Evolutionary conservation across 345 rosid genomes (phyloP), one percentile per base, ranked within the genome.

Genomic region (Barbarea vulgaris): DNA sequence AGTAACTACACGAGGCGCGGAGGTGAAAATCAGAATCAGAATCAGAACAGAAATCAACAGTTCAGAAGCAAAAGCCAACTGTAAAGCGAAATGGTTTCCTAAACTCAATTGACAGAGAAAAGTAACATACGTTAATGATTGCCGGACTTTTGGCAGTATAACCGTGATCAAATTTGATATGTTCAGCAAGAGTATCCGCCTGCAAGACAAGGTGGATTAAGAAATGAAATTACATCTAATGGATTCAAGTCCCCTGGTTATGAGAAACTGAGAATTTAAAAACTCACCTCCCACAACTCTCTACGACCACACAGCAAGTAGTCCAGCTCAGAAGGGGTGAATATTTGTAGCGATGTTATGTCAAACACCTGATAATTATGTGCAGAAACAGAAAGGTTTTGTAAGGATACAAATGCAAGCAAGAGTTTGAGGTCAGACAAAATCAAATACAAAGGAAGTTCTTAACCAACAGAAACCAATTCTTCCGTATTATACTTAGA

Each of bases 161-260:
- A 63, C 99, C 99, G 64, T 96, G 99, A 83, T 96, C 99, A 14
- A 96, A 96, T 81, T 93, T 96, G 70, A 93, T 89, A 80, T 96
- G 97, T 74, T 96, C 99, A 50, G 80, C 85, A 71, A 96, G 98
- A 33, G 95, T 82, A 52, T 88, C 98, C 15, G 89, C 82, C 99
- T 96, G 91, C 84, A 79, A 27, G 39, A 69, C 50, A 67, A 44
- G 4, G 58, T 48, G 31, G 14, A 41, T 37, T 57, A 15, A 44
- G 48, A 60, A 22, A 41, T 15, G 36, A 58, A 24, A 60, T 2
- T 46, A 37, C 14, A 30, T 58, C 30, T 51, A 9, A 30, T 2
- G 44, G 50, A 60, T 34, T 71, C 66, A 14, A 33, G 54, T 25
- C 14, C 30, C 27, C 3, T 46, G n/a, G 17, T 31, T 50, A 41